Evolutionary conservation across 805 yeast species (phyloP), one percentile per base, ranked within the genome.

Genomic region (Wickerhamiella brachini): DNA sequence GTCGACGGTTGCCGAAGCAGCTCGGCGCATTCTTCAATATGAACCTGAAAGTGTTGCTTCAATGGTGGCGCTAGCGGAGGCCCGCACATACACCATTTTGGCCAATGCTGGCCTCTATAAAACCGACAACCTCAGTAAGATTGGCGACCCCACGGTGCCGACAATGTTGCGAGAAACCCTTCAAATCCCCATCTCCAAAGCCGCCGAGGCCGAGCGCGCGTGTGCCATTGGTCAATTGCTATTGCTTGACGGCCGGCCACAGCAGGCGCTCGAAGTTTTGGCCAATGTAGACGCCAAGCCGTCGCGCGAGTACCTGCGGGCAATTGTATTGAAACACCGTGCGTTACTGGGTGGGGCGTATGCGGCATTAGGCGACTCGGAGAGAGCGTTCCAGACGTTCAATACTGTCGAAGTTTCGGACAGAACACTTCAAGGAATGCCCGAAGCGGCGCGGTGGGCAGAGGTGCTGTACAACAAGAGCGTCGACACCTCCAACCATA

Each of bases 381-480:
- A 5, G 18, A 20, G 39, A 6, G 54, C 54, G 2, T 15, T 39
- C 8, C 46, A 49, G n/a, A 42, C 52, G 1, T 21, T 48, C 44
- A 26, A 49, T 15, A 23, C 49, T 15, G 43, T 52, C 10, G 45
- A 39, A 13, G 43, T 52, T 3, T 42, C 49, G 12, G 49, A 47
- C 20, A 43, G 39, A 6, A 52, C 54, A 5, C 46, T 52, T 8
- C 29, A 29, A 47, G 24, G 43, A n/a, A 43, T 49, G 41, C 50
- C 44, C 24, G 54, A 52, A 20, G 54, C 52, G 7, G 52, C 52
- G 2, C 21, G 49, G 7, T 52, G 54, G 54, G 54, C 54, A 6
- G 29, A 49, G 24, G 24, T 44, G 6, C 20, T 44, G 17, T 44
- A 44, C 46, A 44, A 44, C 24, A 22, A 44, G 18, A 23, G 29